Evolutionary conservation across 192 early-diverging fungal species (phyloP), one percentile per base, ranked within the genome.

Genomic region (Umbelopsis sp.): DNA sequence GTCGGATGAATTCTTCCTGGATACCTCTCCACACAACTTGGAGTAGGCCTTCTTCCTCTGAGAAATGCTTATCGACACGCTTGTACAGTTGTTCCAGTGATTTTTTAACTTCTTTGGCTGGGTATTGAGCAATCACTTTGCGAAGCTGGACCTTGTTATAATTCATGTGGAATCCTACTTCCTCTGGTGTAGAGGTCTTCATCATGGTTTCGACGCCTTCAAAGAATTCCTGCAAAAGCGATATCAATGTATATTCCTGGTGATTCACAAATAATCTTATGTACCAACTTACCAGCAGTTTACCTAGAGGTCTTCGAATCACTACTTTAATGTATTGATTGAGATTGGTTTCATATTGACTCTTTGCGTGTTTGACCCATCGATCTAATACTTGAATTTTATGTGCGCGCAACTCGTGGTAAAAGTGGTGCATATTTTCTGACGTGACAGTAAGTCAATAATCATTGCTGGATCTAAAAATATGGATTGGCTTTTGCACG

Each of bases 351-450:
- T 97, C 94, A 77, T 97, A 96, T 6, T 89, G 79, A 12, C 77
- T 73, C 79, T 95, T 94, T 8, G 95, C 90, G 51, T 95, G 90
- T 69, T 95, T 96, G 70, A 94, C 86, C 76, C 87, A 94, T 25
- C 81, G 82, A 43, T 96, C 93, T 47, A 96, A 82, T 3, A 86
- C 85, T 22, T 79, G 78, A 5, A 95, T 83, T 74, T 92, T 92
- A 70, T 90, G 89, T 2, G 87, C 83, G 65, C 93, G 87, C 7
- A 97, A 71, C 12, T 91, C 94, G 1, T 88, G 86, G 59, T 94
- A 88, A 72, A 97, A 94, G 68, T 95, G 90, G 80, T 97, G 95
- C 95, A 97, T 95, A 74, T 99, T 99, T 78, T 97, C 97, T 88
- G 24, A 68, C 36, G 36, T 41, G 65, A n/a, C 25, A 65, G 31